A percentile compares a stretch with the other conserved stretches of the same genome.
phyloP scores from a whole-genome alignment of 768 basidiomycete species.

The Paxillus involutus region DNA sequence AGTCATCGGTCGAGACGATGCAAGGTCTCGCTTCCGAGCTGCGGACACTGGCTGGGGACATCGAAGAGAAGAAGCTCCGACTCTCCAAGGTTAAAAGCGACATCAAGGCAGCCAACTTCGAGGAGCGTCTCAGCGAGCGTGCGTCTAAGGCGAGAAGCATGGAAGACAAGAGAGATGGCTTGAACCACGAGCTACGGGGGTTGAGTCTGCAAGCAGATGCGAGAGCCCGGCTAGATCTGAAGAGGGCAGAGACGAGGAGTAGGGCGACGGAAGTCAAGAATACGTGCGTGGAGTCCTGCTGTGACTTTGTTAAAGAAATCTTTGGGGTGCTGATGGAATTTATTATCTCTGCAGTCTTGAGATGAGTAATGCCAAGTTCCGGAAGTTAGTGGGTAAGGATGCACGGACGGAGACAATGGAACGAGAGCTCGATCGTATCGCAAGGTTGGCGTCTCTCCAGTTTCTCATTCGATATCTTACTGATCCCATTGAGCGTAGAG shows the following conservation, averaged over 20 bases:
- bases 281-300: conserved; percentile 46
- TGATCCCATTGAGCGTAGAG: conserved; percentile 39
- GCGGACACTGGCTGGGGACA: conserved; percentile 54
- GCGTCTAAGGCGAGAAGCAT: conserved; percentile 51
- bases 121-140: conserved; percentile 60
- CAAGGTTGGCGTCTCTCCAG: conserved; percentile 52
- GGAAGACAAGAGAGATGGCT: conserved; percentile 66
- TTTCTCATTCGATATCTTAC: neutral
- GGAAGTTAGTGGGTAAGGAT: conserved; percentile 61
- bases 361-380: conserved; percentile 58
- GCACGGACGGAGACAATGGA: conserved; percentile 70
- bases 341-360: conserved; percentile 51
- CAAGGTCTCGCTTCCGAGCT: conserved; percentile 55
- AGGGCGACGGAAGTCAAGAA: conserved; percentile 67
- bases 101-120: conserved; percentile 60
- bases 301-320: neutral
- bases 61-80: conserved; percentile 65
- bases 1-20: conserved; percentile 56
- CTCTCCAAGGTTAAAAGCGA: conserved; percentile 60
- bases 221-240: conserved; percentile 76
- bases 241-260: conserved; percentile 62
- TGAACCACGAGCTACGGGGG: conserved; percentile 68
- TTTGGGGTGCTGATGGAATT: conserved; percentile 2
- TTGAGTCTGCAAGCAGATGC: conserved; percentile 79
- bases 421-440: conserved; percentile 58